phyloP scores from a whole-genome alignment of 768 basidiomycete genomes.

The Boletus fagicola region DNA sequence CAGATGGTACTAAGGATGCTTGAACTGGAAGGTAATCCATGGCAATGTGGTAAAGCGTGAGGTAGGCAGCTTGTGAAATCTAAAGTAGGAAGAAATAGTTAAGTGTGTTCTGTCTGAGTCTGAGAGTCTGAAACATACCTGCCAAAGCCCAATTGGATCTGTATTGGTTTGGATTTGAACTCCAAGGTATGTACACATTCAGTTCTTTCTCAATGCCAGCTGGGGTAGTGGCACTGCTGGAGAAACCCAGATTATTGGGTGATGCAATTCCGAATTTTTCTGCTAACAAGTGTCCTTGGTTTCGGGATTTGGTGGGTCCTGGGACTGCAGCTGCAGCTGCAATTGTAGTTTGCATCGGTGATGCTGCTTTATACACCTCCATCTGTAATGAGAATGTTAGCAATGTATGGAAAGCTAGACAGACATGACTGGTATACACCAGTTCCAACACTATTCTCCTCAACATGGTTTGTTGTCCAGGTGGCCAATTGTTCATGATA shows the following conservation, averaged over 20 bases:
- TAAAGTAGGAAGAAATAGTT: not conserved
- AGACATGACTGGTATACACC: not conserved
- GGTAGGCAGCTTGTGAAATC: not conserved
- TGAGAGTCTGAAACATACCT: not conserved
- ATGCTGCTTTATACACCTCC: not conserved
- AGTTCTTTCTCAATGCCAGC: not conserved
- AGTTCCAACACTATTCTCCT: not conserved
- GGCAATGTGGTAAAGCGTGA: no score
- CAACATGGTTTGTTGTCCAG: not conserved
- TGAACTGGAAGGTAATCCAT: no score
- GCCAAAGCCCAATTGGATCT: not conserved
- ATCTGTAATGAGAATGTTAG: not conserved
- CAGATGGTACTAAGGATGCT: no score
- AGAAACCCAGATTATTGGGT: not conserved
- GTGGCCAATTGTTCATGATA: not conserved
- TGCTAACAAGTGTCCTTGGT: no score
- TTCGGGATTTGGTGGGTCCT: no score
- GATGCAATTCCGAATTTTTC: not conserved
- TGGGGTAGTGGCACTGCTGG: no score
- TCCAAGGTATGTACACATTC: not conserved
- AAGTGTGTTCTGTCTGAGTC: not conserved
- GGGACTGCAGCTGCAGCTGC: no score
- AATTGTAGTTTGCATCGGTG: not conserved
- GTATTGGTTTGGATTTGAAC: not conserved
- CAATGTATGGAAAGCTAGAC: not conserved